Percentiles rank a stretch among this genome's conserved stretches.
These are phyloP conservation scores for Trichoderma lentiforme DNA, from an alignment of 2,329 filamentous ascomycete species.

Conservation along the genomic window DNA sequence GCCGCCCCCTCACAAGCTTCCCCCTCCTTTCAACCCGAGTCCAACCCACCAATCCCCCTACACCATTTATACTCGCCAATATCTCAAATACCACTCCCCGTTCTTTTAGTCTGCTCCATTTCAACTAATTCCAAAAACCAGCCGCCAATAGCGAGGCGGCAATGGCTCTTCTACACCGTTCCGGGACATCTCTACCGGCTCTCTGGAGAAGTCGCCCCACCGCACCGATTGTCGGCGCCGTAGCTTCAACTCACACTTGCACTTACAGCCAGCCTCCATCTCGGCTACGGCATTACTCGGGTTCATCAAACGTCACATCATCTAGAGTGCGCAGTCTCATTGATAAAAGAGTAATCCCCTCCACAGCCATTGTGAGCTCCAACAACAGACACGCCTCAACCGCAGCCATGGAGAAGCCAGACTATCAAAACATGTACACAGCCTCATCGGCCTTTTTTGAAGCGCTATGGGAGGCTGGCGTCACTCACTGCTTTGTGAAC, in stretches of 20 bases:
- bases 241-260: conserved; percentile 9
- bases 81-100: neutral
- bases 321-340: neutral
- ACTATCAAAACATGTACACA: conserved; percentile 55
- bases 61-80: neutral
- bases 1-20: neutral
- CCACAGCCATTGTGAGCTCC: conserved; percentile 7
- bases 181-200: conserved; percentile 25
- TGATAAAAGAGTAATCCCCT: neutral
- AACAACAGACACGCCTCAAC: conserved; percentile 19
- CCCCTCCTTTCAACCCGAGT: neutral
- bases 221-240: conserved; percentile 15
- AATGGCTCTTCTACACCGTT: conserved; percentile 30
- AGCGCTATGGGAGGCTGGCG: conserved; percentile 68
- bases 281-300: neutral
- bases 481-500: conserved; percentile 61
- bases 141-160: neutral
- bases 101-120: neutral
- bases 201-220: conserved; percentile 24
- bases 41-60: neutral
- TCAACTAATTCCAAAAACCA: neutral
- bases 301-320: neutral
- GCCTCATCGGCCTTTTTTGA: conserved; percentile 81
- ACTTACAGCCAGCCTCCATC: conserved; percentile 6
- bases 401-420: conserved; percentile 18